Base-by-base conservation (phyloP, 306 rosid species). In the Acacia acuminata region DNA sequence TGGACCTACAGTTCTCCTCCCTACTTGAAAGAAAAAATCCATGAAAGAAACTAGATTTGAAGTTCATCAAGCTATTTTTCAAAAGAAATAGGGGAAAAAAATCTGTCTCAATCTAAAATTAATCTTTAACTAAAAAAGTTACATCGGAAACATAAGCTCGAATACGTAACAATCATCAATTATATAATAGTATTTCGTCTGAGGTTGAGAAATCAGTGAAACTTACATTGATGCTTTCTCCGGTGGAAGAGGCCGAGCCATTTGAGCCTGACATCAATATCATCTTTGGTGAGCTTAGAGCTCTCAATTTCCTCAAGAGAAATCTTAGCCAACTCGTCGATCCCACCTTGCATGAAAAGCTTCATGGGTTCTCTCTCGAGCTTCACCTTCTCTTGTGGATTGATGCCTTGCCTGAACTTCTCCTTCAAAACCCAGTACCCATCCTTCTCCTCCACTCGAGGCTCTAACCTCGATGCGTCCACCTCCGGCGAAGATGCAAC, bases 191-290 rank as follows among this genome's bases (percentile, higher is more conserved):
- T 5, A 17, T 17, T 36, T 75, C 24, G 45, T 53, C 58, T 25
- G 38, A 42, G 24, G 25, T 19, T 25, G 45, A 36, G 56, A 53
- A 16, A 11, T 14, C 24, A 71, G 73, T n/a, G 14, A 14, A 65
- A 85, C 98, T 93, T 79, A 96, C 99, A 93, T 0, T 96, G 99
- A 67, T 93, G 94, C 76, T 93, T 96, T 87, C 99, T 93, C 71
- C 92, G 84, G 75, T 96, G 98, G 82, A 96, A 96, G 64, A 93
- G 98, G 55, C 98, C 99, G 71, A 96, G 98, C 99, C 99, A 96
- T 77, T 96, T 96, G 84, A 96, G 99, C 78, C 99, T 88, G 5
- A 92, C 98, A 88, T 96, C 99, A 78, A 96, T 88, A 81, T 96
- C 99, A 77, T 91, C 96, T 82, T 93, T 96, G 0, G 89, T 78